phyloP scores from a whole-genome alignment of 2,329 filamentous ascomycete genomes.

The Phaeophleospora eucalypticola region DNA sequence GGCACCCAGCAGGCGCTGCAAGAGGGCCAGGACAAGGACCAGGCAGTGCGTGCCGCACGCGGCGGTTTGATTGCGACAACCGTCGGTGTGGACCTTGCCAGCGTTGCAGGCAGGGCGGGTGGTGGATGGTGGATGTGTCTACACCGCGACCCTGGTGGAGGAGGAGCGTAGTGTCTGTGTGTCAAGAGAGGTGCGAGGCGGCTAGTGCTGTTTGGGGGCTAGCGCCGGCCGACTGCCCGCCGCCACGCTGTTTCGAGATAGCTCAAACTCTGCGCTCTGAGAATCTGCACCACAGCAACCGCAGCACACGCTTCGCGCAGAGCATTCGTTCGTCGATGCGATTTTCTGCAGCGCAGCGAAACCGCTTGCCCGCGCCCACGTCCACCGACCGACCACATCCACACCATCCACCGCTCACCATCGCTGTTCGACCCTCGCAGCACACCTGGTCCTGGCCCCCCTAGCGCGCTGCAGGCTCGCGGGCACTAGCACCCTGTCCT shows the following conservation, averaged over 20 bases:
- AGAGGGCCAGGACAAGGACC: not conserved
- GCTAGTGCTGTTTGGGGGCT: no score
- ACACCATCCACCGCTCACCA: not conserved
- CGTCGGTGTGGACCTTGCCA: slow-evolving; percentile 17
- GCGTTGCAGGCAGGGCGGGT: not conserved
- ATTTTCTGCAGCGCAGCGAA: no score
- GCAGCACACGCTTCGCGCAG: no score
- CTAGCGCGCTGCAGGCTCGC: not conserved
- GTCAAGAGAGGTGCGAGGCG: no score
- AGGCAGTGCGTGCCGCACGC: not conserved
- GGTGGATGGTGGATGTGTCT: not conserved
- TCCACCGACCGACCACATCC: not conserved
- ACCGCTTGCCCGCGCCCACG: not conserved
- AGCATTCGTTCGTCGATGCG: no score
- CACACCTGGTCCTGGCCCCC: not conserved
- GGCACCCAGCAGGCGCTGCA: not conserved
- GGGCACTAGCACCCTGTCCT: no score
- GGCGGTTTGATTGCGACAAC: slow-evolving; percentile 21
- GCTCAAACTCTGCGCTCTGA: not conserved
- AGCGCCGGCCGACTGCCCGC: not conserved
- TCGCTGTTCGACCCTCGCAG: not conserved
- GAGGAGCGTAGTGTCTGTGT: not conserved
- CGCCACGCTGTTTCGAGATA: not conserved
- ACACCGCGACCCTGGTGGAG: no score
- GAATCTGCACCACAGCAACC: not conserved